Base-by-base conservation (phyloP, 2,329 filamentous ascomycete species). In the Pestalotiopsis sp. region DNA sequence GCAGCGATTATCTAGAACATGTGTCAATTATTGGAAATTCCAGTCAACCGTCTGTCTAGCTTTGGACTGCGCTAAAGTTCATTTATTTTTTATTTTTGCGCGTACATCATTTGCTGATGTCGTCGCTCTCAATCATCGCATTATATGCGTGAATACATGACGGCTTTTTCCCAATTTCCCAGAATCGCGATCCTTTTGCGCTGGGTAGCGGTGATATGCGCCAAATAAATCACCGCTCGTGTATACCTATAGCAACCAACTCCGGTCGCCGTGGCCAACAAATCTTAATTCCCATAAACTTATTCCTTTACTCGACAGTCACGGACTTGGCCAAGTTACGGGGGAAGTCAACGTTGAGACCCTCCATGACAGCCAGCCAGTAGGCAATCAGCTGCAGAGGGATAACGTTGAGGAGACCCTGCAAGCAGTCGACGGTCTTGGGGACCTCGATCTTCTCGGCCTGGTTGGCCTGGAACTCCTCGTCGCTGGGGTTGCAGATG, bases 251-350 rank as follows among this genome's bases (percentile, higher is more conserved):
- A 60, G 20, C 64, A 41, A 55, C 64, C 64, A 66, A 59, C 64
- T 59, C 64, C 64, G 55, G 55, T 66, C 64, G 64, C 17, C 39
- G 39, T 14, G 23, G 38, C 25, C 45, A 39, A 23, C 20, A 39
- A 38, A 23, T 49, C 17, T 45, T 61, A 20, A 52, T 62, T 59
- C 64, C 69, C 57, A 67, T 72, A 69, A 69, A 23, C 57, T 6
- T 65, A 39, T 36, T 55, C 57, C 41, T 79, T 87, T 95, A 99
- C 90, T 99, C 96, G 75, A 99, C 96, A 72, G 96, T 99, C 73
- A 99, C 96, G 72, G 94, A 97, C 90, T 99, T 99, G 81, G 96
- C 96, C 84, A 99, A 85, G 87, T 99, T 99, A 78, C 96, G 92
- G 69, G 96, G 96, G 90, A 98, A 98, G 81, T 99, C 96, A 70